Base-by-base conservation (phyloP, 2,329 filamentous ascomycete genomes). In the Beauveria scarabaeidicola region DNA sequence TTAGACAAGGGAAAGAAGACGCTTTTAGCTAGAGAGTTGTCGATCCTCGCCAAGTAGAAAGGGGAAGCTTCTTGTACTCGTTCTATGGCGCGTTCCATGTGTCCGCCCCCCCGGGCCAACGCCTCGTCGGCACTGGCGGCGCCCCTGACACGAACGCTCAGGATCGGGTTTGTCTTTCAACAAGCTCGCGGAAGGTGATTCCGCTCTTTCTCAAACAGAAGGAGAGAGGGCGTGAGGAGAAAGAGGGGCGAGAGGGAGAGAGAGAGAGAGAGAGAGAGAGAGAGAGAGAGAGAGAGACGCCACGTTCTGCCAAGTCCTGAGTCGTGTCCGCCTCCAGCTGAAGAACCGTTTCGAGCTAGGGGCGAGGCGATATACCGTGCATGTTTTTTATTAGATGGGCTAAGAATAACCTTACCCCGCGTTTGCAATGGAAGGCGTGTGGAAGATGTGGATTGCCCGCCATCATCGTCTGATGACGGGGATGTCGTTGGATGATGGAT, bases 271-370 rank as follows among this genome's bases (percentile, higher is more conserved):
- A 48, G 6, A 11, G 17, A 36, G 19, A 36, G n/a, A 19, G n/a
- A n/a, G 5, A 23, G 11, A 21, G 29, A 48, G 46, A 48, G 6
- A 11, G 17, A 36, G 19, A 36, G n/a, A 19, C 51, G 51, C 51
- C 51, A 53, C 51, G 15, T 41, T 43, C 19, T 15, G 32, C 8
- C 36, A 8, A 19, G 19, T 43, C 51, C 23, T 53, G 51, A 53
- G 51, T 53, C 51, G 51, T 53, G 51, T 23, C n/a, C 44, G 46
- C 54, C 46, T 27, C 36, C 46, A 58, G 55, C 55, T 58, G 55
- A 58, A 51, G 6, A 21, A 9, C 19, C 21, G 1, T 38, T 36
- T 11, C 2, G 32, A 36, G 27, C 23, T 43, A 36, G 13, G 27
- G 41, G 36, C 17, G 55, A 58, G 55, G 46, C 55, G 55, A 17